Evolutionary conservation across 805 yeast species (phyloP).

Genomic region (Yamadazyma olivae): DNA sequence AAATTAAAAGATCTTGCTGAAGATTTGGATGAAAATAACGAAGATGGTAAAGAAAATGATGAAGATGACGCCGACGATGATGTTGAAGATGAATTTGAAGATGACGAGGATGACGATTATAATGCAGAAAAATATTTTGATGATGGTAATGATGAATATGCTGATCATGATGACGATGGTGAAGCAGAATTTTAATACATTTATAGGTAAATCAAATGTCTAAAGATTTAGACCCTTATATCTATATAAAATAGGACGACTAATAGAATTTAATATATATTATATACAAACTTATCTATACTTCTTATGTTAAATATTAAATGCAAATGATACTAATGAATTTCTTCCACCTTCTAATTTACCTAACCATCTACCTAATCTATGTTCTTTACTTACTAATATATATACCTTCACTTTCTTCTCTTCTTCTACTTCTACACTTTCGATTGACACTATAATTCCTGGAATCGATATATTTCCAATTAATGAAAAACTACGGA

Average conservation of each 20-base stretch:
- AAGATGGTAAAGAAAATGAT: constrained; percentile 50
- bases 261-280: too few species aligned
- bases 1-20: constrained; percentile 47
- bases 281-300: too few species aligned
- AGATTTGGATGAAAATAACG: constrained; percentile 64
- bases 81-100: constrained; percentile 67
- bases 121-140: constrained; percentile 80
- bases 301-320: constrained; percentile 24
- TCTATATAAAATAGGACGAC: too few species aligned
- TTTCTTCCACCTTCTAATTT: constrained; percentile 61
- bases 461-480: constrained; percentile 69
- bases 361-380: constrained; percentile 82
- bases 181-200: constrained; percentile 57
- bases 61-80: constrained; percentile 48
- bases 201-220: too few species aligned
- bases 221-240: too few species aligned
- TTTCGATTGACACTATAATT: constrained; percentile 60
- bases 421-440: constrained; percentile 51
- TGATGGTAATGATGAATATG: constrained; percentile 59
- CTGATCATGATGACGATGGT: constrained; percentile 55
- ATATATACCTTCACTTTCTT: constrained; percentile 55
- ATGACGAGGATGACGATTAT: constrained; percentile 75
- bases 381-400: constrained; percentile 78
- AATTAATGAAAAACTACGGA: constrained; percentile 57
- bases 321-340: constrained; percentile 48